Evolutionary conservation across 2,329 filamentous ascomycete genomes (phyloP).

Genomic region (Cladosporium cucumerinum): DNA sequence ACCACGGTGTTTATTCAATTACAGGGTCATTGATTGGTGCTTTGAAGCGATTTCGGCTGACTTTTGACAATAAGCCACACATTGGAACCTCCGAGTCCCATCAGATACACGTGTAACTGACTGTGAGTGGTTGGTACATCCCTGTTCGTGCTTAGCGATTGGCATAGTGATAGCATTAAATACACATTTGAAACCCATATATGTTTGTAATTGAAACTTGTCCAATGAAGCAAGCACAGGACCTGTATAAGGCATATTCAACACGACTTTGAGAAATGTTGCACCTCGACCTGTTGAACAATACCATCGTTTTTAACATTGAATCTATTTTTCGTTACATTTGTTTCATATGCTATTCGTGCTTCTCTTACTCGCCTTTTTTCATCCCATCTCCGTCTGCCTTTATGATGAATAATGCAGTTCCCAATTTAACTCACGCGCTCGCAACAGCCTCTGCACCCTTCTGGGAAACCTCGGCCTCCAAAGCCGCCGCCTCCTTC

Average conservation of each 20-base stretch:
- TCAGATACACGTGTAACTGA: not conserved
- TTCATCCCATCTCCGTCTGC: not conserved
- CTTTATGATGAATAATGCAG: slow-evolving; percentile 3
- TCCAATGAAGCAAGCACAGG: too few species aligned
- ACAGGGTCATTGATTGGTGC: not conserved
- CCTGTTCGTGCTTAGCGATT: not conserved
- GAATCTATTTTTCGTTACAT: not conserved
- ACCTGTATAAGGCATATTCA: not conserved
- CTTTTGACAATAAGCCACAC: too few species aligned
- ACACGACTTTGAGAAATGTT: not conserved
- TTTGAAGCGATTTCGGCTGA: not conserved
- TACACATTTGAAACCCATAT: too few species aligned
- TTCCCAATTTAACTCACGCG: not conserved
- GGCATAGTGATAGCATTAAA: too few species aligned
- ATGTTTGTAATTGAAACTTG: too few species aligned
- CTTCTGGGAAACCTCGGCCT: not conserved
- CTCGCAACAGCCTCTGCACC: not conserved
- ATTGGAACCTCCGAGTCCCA: too few species aligned
- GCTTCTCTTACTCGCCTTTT: not conserved
- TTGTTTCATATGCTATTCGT: not conserved
- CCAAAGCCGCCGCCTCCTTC: slow-evolving; percentile 20
- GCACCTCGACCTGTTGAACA: not conserved
- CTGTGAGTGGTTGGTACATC: too few species aligned
- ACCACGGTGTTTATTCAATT: not conserved
- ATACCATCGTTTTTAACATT: not conserved